Evolutionary conservation across 78 protist genomes (phyloP), one percentile per base, ranked within the genome.

Genomic region (Emiliania huxleyi): DNA sequence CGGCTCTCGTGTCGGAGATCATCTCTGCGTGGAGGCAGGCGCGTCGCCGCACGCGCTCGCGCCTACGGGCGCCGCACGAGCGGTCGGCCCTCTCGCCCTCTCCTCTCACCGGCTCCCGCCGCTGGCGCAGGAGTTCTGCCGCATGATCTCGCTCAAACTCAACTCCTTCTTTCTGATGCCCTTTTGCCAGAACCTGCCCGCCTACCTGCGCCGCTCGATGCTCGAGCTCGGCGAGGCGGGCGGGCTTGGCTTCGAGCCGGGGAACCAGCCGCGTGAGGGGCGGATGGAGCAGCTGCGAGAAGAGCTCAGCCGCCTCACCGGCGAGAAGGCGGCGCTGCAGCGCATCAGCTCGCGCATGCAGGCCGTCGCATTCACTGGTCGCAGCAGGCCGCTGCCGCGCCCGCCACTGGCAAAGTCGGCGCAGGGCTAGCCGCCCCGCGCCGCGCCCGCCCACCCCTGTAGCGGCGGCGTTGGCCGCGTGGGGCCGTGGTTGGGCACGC

Each of bases 111-210:
- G n/a, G n/a, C n/a, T n/a, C n/a, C n/a, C n/a, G n/a, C n/a, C n/a
- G n/a, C n/a, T 48, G 55, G 23, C 55, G 55, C 55, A 62, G 75
- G 75, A 77, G 85, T 77, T 77, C 18, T 77, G 85, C 85, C 85
- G 85, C 48, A 77, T 40, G 85, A 77, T 77, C 85, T 12, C 48
- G 35, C 44, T 77, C 85, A 77, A 77, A 1, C 46, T 77, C 85
- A 77, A 77, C 29, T 1, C 85, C 25, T 77, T 37, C 46, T 77
- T 77, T 48, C 46, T 77, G 35, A 37, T 77, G 48, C 85, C 85
- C 15, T 77, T 77, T 19, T 77, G 85, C 26, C 46, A 77, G 35
- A 22, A 0, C 18, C 85, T 77, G 18, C 48, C 85, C 1, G 5
- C 2, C 15, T 40, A 77, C 85, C 1, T 77, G 85, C 85, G 85